A percentile compares a stretch with the other conserved stretches of the same genome.
Conservation (phyloP, 2,329 filamentous ascomycete species). For the Nothophaeocryptopus gaeumannii region DNA sequence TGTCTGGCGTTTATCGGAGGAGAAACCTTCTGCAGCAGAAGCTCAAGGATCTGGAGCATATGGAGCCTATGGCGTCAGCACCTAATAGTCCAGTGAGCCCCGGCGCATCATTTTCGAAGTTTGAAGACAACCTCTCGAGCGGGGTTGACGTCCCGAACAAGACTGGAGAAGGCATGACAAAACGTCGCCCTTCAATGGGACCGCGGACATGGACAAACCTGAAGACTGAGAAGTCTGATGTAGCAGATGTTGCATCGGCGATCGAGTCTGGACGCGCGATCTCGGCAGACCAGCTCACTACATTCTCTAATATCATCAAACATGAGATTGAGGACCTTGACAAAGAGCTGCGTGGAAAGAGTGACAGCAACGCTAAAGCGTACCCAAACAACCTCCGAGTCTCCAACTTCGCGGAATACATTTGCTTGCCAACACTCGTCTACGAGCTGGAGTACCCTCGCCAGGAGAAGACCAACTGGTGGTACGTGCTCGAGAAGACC, state of each 20-base stretch:
- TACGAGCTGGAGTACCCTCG: conserved; percentile 78
- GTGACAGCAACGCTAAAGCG: conserved; percentile 47
- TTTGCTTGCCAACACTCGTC: conserved; percentile 70
- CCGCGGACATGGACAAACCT: conserved; percentile 45
- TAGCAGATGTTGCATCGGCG: conserved; percentile 60
- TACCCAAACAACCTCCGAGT: conserved; percentile 70
- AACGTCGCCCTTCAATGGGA: conserved; percentile 36
- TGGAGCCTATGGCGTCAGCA: conserved; percentile 43
- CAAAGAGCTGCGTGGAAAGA: conserved; percentile 64
- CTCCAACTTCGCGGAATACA: conserved; percentile 61
- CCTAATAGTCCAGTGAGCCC: conserved; percentile 36
- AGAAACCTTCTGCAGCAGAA: conserved; percentile 44
- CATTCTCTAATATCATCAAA: conserved; percentile 64
- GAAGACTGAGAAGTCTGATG: conserved; percentile 51
- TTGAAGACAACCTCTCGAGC: conserved; percentile 14
- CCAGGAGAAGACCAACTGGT: conserved; percentile 67
- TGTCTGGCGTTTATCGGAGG: conserved; percentile 56
- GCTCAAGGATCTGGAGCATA: conserved; percentile 57
- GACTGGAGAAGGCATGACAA: conserved; percentile 9
- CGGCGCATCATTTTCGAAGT: neutral
- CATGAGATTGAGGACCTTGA: conserved; percentile 64
- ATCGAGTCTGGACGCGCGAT: conserved; percentile 62
- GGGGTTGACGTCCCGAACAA: conserved; percentile 20
- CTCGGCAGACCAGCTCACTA: conserved; percentile 58
- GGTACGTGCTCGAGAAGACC: conserved; percentile 70